A percentile compares a stretch with the other conserved stretches of the same genome.
These are phyloP conservation scores for Colletotrichum musicola DNA, from an alignment of 2,329 filamentous ascomycete species.

Conservation along the genomic window DNA sequence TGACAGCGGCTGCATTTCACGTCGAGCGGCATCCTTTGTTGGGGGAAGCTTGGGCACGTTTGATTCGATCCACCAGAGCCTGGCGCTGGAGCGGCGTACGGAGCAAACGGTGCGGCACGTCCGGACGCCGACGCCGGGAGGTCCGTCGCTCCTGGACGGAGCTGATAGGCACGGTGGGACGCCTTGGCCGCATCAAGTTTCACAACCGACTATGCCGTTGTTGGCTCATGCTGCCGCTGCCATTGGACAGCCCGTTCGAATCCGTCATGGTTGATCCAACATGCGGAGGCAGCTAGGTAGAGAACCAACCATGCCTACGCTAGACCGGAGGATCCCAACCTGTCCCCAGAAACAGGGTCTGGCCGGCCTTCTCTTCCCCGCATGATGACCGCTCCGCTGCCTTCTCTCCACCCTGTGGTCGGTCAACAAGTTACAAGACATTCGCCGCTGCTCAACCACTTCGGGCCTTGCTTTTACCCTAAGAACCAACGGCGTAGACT, in stretches of 20 bases:
- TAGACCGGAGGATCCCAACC: not conserved
- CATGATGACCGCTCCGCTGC: constrained; percentile 11
- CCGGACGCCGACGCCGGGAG: constrained; percentile 25
- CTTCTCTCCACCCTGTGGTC: constrained; percentile 15
- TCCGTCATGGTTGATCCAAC: constrained; percentile 15
- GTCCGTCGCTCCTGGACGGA: constrained; percentile 27
- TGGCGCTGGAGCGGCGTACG: constrained; percentile 6
- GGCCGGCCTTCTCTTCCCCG: constrained; percentile 22
- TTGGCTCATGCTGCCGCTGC: constrained; percentile 39
- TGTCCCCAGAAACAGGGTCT: constrained; percentile 30
- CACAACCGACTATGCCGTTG: constrained; percentile 34
- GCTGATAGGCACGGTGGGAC: constrained; percentile 33
- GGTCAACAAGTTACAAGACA: constrained; percentile 8
- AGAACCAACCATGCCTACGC: too few relatives aligned
- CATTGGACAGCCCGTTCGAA: constrained; percentile 13
- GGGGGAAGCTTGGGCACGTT: not conserved
- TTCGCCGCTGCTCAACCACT: not conserved
- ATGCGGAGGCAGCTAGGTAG: not conserved
- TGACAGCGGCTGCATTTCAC: not conserved
- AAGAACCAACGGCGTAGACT: constrained; percentile 20
- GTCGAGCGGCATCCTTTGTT: constrained; percentile 1
- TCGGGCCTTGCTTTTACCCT: not conserved
- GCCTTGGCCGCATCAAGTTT: constrained; percentile 32
- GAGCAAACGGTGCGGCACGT: constrained; percentile 27
- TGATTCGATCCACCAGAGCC: not conserved